Evolutionary conservation across 768 basidiomycete species (phyloP).

Genomic region (Sutorius australiensis): DNA sequence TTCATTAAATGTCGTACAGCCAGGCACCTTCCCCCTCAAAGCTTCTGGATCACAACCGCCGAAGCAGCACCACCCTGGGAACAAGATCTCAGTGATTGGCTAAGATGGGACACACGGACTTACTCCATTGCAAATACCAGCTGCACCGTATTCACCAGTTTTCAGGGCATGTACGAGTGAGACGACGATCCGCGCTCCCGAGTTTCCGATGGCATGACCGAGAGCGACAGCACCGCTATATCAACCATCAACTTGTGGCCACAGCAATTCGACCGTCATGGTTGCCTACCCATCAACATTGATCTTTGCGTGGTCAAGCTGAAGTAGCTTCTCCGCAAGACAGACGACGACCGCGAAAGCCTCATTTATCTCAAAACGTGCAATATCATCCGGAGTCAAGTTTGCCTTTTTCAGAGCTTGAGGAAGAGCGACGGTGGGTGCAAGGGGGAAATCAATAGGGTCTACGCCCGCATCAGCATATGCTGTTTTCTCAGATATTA

Average conservation of each 20-base stretch:
- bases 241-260: conserved; percentile 9
- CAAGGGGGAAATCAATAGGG: conserved; percentile 95
- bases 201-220: conserved; percentile 95
- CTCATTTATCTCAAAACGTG: conserved; percentile 95
- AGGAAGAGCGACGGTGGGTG: conserved; percentile 90
- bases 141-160: conserved; percentile 90
- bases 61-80: conserved; percentile 87
- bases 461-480: conserved; percentile 97
- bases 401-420: conserved; percentile 84
- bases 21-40: conserved; percentile 44
- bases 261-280: not conserved
- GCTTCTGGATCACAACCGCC: conserved; percentile 82
- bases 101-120: conserved; percentile 32
- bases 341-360: conserved; percentile 94
- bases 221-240: conserved; percentile 92
- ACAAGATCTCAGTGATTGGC: conserved; percentile 15
- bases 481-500: conserved; percentile 44
- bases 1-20: conserved; percentile 19
- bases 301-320: conserved; percentile 82
- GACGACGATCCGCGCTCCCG: conserved; percentile 91
- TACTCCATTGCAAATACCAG: conserved; percentile 96
- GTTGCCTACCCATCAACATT: conserved; percentile 77
- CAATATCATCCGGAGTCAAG: conserved; percentile 76
- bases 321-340: conserved; percentile 84
- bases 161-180: conserved; percentile 90